These are phyloP conservation scores for Dunaliella sp. DNA, from an alignment of 139 green algal genomes.

Conservation along the genomic window DNA sequence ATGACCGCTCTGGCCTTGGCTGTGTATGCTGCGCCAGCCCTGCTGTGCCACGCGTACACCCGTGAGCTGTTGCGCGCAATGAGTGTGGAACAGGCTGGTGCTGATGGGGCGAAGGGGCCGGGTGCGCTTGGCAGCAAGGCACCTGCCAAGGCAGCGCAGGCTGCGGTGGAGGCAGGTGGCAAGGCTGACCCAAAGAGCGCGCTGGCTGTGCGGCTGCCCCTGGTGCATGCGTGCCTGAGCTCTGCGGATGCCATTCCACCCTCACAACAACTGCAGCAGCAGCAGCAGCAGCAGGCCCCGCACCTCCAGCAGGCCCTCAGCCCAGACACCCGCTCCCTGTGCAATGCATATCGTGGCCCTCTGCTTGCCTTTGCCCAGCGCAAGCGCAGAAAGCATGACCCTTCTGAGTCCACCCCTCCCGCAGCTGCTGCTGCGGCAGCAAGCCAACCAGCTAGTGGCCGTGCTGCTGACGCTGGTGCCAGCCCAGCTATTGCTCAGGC, in stretches of 20 bases:
- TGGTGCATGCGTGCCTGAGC: constrained; percentile 18
- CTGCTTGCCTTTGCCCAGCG: constrained; percentile 36
- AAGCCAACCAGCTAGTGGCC: not conserved
- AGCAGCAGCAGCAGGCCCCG: not conserved
- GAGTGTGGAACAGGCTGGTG: too few relatives aligned
- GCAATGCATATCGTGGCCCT: constrained; percentile 2
- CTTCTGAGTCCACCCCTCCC: not conserved
- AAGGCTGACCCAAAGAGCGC: not conserved
- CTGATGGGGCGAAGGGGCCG: too few relatives aligned
- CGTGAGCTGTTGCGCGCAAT: not conserved
- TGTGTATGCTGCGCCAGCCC: not conserved
- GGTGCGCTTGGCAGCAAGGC: not conserved
- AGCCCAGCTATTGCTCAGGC: not conserved
- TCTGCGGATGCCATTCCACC: not conserved
- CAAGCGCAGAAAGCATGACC: constrained; percentile 16
- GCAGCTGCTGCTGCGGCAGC: not conserved
- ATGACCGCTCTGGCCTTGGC: not conserved
- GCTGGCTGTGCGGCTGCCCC: constrained; percentile 26
- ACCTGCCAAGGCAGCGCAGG: not conserved
- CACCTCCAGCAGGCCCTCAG: not conserved
- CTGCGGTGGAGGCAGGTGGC: not conserved
- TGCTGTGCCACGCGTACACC: not conserved
- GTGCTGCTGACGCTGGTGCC: not conserved
- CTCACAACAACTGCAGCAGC: constrained; percentile 20
- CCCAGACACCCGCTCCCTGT: not conserved